phyloP scores from a whole-genome alignment of 306 rosid species.

The Pueraria montana region DNA sequence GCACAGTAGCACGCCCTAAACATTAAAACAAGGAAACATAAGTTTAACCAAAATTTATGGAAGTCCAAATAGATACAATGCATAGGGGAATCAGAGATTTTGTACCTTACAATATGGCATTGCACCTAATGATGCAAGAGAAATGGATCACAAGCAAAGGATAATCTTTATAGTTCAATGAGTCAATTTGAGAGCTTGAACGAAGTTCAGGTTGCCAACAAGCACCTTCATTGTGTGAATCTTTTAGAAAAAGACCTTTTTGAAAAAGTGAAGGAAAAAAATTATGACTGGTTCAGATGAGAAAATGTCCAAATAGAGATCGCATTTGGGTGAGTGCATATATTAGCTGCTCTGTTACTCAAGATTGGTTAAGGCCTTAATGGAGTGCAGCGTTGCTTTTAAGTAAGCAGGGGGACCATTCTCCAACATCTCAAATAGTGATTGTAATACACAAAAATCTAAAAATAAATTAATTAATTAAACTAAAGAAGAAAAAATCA shows the following conservation, averaged over 20 bases:
- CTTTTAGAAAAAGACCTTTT: not conserved
- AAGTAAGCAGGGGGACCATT: not conserved
- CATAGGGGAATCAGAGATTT: not conserved
- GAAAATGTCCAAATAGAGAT: not conserved
- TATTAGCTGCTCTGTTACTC: not conserved
- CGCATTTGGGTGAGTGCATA: not conserved
- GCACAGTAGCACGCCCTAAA: not conserved
- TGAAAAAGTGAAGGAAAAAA: not conserved
- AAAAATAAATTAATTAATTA: not conserved
- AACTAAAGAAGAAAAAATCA: not conserved
- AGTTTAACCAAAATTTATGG: not conserved
- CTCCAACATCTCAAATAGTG: not conserved
- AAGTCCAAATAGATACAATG: too few species aligned
- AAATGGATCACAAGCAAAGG: slow-evolving; percentile 7
- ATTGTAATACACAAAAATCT: not conserved
- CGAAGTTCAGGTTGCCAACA: not conserved
- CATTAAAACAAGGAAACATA: not conserved
- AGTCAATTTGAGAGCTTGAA: slow-evolving; percentile 28
- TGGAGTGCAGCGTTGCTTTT: not conserved
- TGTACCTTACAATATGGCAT: slow-evolving; percentile 23
- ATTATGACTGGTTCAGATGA: slow-evolving; percentile 22
- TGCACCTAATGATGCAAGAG: not conserved
- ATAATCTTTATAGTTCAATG: slow-evolving; percentile 29
- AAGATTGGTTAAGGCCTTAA: not conserved
- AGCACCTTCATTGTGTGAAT: slow-evolving; percentile 10